These are phyloP conservation scores for Globisporangium middletonii DNA, from an alignment of 352 stramenopile genomes.

Conservation along the genomic window DNA sequence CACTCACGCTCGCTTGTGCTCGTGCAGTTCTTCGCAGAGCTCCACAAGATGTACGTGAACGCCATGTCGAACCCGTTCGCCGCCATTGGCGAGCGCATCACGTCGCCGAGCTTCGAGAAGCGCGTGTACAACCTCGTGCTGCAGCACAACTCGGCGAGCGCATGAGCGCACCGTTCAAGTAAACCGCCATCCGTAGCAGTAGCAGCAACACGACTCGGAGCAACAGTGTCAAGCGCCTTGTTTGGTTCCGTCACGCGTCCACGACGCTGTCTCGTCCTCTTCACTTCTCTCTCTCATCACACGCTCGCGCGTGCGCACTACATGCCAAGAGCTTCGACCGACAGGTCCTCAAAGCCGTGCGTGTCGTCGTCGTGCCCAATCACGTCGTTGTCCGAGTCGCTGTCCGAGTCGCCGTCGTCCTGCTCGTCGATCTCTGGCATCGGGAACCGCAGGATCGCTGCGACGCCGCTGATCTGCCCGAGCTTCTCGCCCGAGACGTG, in stretches of 20 bases:
- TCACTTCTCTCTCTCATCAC: too few relatives aligned
- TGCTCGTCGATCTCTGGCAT: conserved; percentile 95
- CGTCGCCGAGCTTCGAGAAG: conserved; percentile 74
- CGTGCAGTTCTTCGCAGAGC: conserved; percentile 67
- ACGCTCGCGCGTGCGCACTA: conserved; percentile 16
- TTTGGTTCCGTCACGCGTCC: too few relatives aligned
- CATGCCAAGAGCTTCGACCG: conserved; percentile 53
- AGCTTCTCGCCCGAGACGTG: conserved; percentile 95
- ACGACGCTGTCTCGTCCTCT: too few relatives aligned
- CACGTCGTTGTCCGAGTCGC: conserved; percentile 36
- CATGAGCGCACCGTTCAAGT: neutral
- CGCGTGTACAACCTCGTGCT: conserved; percentile 70
- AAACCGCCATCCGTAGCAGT: neutral
- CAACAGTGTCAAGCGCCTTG: too few relatives aligned
- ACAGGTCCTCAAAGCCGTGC: conserved; percentile 57
- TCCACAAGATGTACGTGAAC: conserved; percentile 87
- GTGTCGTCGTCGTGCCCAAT: conserved; percentile 21
- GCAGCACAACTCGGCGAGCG: conserved; percentile 49
- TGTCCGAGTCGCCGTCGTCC: conserved; percentile 49
- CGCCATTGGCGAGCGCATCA: conserved; percentile 74
- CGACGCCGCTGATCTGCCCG: conserved; percentile 91
- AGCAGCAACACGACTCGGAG: too few relatives aligned
- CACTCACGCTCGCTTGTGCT: too few relatives aligned
- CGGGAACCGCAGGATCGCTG: conserved; percentile 94
- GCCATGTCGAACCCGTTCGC: conserved; percentile 83